Evolutionary conservation across 768 basidiomycete species (phyloP).

Genomic region (Hericium coralloides): DNA sequence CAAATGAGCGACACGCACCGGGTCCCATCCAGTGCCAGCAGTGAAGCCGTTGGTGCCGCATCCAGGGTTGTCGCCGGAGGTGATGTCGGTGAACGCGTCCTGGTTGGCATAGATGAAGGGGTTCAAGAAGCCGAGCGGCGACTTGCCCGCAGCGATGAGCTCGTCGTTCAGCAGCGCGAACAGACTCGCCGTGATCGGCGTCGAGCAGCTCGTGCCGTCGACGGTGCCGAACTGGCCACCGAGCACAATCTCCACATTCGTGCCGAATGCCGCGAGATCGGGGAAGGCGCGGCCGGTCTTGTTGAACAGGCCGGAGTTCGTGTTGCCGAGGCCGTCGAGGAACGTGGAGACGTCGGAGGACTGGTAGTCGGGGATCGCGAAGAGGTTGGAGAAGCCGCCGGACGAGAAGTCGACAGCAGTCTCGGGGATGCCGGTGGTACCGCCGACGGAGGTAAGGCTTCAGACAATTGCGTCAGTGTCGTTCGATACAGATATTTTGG

Average conservation of each 20-base stretch:
- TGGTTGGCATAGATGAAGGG: conserved; percentile 26
- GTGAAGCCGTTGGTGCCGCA: conserved; percentile 25
- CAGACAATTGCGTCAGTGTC: background rate
- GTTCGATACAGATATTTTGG: background rate
- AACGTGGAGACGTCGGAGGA: conserved; percentile 3
- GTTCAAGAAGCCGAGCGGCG: conserved; percentile 24
- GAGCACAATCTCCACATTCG: background rate
- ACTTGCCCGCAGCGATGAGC: conserved; percentile 20
- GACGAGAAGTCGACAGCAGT: conserved; percentile 14
- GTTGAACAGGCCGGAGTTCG: conserved; percentile 12
- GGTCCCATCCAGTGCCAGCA: conserved; percentile 22
- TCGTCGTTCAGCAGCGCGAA: conserved; percentile 26
- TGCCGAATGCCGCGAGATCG: conserved; percentile 6
- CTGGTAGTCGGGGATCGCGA: conserved; percentile 10
- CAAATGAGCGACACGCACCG: conserved; percentile 12
- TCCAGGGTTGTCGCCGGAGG: conserved; percentile 16
- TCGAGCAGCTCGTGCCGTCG: conserved; percentile 26
- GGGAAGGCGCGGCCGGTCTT: conserved; percentile 15
- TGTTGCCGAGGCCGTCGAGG: conserved; percentile 6
- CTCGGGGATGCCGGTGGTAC: conserved; percentile 15
- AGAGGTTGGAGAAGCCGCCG: conserved; percentile 17
- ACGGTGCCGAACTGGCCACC: conserved; percentile 4
- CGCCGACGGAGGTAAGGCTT: background rate
- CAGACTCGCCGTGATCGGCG: conserved; percentile 25
- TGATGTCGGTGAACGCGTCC: conserved; percentile 26